Percentiles rank a stretch among this genome's conserved stretches.
Conservation (phyloP, 1,284 basidiomycete genomes). For the Clitocybe nebularis region DNA sequence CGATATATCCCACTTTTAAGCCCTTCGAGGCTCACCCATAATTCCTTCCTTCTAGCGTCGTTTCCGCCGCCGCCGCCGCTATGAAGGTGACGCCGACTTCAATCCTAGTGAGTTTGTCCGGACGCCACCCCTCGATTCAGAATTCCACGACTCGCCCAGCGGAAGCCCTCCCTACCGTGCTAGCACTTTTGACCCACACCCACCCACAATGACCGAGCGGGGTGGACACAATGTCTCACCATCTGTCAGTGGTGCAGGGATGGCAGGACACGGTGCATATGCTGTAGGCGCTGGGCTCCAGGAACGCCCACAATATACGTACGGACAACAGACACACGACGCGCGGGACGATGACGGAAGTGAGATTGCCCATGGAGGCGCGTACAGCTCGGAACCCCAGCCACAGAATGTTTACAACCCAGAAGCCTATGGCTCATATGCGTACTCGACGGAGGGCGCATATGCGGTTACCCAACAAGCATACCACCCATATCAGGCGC, state of each 20-base stretch:
- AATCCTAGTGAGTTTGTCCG: slow-evolving; percentile 31
- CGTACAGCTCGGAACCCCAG: slow-evolving; percentile 36
- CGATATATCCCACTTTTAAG: background rate
- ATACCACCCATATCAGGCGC: slow-evolving; percentile 13
- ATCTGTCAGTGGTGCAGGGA: slow-evolving; percentile 28
- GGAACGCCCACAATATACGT: slow-evolving; percentile 36
- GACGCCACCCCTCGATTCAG: slow-evolving; percentile 21
- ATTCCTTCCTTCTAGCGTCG: slow-evolving; percentile 12
- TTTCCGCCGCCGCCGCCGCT: slow-evolving; percentile 32
- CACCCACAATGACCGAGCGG: slow-evolving; percentile 30
- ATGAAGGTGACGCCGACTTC: slow-evolving; percentile 26
- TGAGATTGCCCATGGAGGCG: slow-evolving; percentile 27
- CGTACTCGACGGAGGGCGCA: slow-evolving; percentile 15
- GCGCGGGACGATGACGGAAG: slow-evolving; percentile 17
- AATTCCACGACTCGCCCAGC: slow-evolving; percentile 7
- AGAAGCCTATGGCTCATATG: slow-evolving; percentile 37
- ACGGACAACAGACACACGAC: slow-evolving; percentile 23
- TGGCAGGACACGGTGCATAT: slow-evolving; percentile 33
- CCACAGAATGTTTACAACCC: slow-evolving; percentile 31
- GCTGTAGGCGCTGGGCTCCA: slow-evolving; percentile 23
- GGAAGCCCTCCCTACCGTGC: slow-evolving; percentile 13
- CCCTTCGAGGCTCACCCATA: background rate
- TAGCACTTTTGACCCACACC: slow-evolving; percentile 24
- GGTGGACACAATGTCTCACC: slow-evolving; percentile 32
- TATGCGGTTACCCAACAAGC: slow-evolving; percentile 8